Conservation (phyloP, 1,284 basidiomycete species). For the Violaceomyces palustris region DNA sequence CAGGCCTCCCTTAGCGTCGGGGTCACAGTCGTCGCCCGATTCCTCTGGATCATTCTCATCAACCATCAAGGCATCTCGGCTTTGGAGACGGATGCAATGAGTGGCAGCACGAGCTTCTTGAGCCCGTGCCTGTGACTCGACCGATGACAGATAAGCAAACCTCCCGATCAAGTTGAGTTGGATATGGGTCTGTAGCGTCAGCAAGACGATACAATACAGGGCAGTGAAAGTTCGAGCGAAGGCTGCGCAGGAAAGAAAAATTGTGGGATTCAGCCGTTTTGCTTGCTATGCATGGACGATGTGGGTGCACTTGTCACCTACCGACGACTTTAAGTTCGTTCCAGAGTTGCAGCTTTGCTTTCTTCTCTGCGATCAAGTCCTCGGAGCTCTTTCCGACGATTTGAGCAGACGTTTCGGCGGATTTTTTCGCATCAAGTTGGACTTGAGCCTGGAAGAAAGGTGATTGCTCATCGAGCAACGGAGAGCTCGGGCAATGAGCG, state of each 20-base stretch:
- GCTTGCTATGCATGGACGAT: not conserved
- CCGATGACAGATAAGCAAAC: constrained; percentile 69
- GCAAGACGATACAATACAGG: constrained; percentile 72
- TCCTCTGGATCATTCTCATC: not conserved
- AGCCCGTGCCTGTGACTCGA: constrained; percentile 57
- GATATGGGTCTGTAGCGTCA: constrained; percentile 72
- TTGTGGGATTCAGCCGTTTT: no score
- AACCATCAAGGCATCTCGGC: not conserved
- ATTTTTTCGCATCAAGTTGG: no score
- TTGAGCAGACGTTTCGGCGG: no score
- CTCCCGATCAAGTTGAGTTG: constrained; percentile 81
- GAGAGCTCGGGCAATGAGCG: no score
- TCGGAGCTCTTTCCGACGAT: not conserved
- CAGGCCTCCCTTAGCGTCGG: constrained; percentile 8
- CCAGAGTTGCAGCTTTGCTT: constrained; percentile 47
- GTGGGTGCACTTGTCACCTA: constrained; percentile 59
- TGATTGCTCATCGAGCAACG: no score
- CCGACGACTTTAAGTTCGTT: constrained; percentile 44
- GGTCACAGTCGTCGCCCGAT: not conserved
- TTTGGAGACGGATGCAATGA: not conserved
- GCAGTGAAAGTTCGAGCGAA: constrained; percentile 79
- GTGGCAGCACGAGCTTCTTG: not conserved
- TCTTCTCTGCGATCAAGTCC: constrained; percentile 9
- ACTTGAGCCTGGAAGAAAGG: no score
- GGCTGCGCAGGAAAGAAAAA: constrained; percentile 54